These are phyloP conservation scores for Sphaerosporella brunnea DNA, from an alignment of 495 filamentous ascomycete species.

Conservation along the genomic window DNA sequence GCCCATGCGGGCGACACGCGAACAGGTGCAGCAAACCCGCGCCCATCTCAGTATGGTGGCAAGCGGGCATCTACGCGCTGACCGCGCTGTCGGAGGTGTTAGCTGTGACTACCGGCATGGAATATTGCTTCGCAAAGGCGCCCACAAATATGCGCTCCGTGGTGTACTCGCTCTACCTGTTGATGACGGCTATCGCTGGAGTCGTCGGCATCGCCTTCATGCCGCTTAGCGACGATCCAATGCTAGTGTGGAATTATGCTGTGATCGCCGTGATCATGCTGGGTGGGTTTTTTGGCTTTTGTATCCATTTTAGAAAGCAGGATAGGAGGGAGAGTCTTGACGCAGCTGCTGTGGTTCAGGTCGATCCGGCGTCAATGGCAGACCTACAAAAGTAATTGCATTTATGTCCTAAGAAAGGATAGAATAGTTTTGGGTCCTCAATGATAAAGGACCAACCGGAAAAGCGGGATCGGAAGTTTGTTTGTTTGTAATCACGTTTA, in stretches of 20 bases:
- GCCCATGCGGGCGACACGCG: constrained; percentile 27
- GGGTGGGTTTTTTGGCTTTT: constrained; percentile 20
- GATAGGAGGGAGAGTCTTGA: constrained; percentile 3
- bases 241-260: constrained; percentile 33
- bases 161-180: constrained; percentile 46
- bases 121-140: constrained; percentile 54
- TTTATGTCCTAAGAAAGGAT: too few species aligned
- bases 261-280: constrained; percentile 23
- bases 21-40: constrained; percentile 3
- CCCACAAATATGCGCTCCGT: constrained; percentile 51
- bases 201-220: constrained; percentile 41
- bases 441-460: too few species aligned
- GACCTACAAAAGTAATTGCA: too few species aligned
- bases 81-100: constrained; percentile 54
- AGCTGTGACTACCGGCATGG: constrained; percentile 50
- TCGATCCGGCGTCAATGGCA: too few species aligned
- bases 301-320: constrained; percentile 9
- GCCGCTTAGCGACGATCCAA: constrained; percentile 44
- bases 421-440: too few species aligned
- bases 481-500: too few species aligned
- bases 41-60: constrained; percentile 37
- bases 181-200: constrained; percentile 42
- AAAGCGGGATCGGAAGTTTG: too few species aligned
- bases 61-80: constrained; percentile 35
- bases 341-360: too few species aligned